Conservation (phyloP, 352 stramenopile species). For the Globisporangium mamillatum region DNA sequence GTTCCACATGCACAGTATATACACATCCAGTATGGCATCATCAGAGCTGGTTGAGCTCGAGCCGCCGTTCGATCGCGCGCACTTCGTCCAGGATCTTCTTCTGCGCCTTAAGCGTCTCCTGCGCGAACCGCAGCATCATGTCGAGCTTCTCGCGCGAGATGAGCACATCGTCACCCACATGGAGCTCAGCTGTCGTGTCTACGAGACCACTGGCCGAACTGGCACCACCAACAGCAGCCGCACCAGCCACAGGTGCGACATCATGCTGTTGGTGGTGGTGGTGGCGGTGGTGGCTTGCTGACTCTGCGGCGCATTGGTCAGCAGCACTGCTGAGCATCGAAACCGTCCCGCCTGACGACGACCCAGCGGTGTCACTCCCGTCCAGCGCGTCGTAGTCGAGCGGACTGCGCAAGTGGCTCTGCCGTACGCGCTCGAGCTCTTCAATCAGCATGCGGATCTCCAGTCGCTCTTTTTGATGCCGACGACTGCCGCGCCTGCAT, state of each 20-base stretch:
- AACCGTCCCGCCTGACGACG: conserved; percentile 1
- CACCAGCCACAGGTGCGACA: not conserved
- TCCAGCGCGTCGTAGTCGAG: conserved; percentile 27
- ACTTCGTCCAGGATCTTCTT: conserved; percentile 66
- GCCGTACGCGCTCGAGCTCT: conserved; percentile 54
- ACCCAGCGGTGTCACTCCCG: conserved; percentile 1
- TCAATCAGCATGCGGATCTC: conserved; percentile 57
- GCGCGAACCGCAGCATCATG: conserved; percentile 45
- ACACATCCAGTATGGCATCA: too few relatives aligned
- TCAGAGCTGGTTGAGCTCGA: conserved; percentile 20
- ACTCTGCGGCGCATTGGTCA: conserved; percentile 22
- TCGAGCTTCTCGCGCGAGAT: conserved; percentile 53
- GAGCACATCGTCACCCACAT: conserved; percentile 32
- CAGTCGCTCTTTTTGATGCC: conserved; percentile 41
- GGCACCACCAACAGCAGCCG: not conserved
- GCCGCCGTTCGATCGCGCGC: conserved; percentile 41
- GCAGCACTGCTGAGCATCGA: conserved; percentile 19
- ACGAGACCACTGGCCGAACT: too few relatives aligned
- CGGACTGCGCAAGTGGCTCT: conserved; percentile 15
- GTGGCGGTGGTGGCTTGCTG: not conserved
- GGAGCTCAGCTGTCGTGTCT: not conserved
- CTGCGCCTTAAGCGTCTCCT: conserved; percentile 55
- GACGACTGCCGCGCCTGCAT: conserved; percentile 20
- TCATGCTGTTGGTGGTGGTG: not conserved
- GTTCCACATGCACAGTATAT: not conserved